These are phyloP conservation scores for Zygotorulaspora sp. DNA, from an alignment of 805 yeast genomes.

Conservation along the genomic window DNA sequence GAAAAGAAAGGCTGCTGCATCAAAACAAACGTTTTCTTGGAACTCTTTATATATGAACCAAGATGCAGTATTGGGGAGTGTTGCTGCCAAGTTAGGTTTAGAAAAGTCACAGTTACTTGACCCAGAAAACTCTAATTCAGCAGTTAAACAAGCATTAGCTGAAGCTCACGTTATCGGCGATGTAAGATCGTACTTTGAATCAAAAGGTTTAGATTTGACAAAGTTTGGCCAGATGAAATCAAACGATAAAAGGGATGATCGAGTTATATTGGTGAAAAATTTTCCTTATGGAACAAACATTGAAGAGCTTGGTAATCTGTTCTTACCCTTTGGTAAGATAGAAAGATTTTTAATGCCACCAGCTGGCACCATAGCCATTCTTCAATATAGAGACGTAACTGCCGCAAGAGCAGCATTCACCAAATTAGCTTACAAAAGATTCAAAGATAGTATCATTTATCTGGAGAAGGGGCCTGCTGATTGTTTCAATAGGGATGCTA, in stretches of 20 bases:
- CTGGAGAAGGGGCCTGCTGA: conserved; percentile 91
- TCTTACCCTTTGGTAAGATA: conserved; percentile 73
- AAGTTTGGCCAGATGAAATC: conserved; percentile 50
- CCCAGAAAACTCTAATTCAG: conserved; percentile 80
- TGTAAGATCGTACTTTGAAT: conserved; percentile 81
- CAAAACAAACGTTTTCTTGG: conserved; percentile 89
- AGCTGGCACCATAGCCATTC: conserved; percentile 91
- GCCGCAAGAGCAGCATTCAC: conserved; percentile 86
- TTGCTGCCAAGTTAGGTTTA: conserved; percentile 79
- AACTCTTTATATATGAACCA: conserved; percentile 85
- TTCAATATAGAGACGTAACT: conserved; percentile 79
- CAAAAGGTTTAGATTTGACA: conserved; percentile 77
- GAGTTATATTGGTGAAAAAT: conserved; percentile 77
- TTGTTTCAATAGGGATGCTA: conserved; percentile 61
- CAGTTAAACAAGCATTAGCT: conserved; percentile 94
- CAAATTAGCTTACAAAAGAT: conserved; percentile 79
- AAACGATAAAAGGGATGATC: conserved; percentile 64
- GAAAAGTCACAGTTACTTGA: conserved; percentile 79
- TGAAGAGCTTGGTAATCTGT: conserved; percentile 78
- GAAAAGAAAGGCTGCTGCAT: conserved; percentile 77
- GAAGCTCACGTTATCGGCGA: conserved; percentile 94
- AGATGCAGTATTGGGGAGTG: conserved; percentile 89
- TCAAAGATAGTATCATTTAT: conserved; percentile 81
- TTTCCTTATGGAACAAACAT: conserved; percentile 82
- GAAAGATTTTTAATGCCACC: conserved; percentile 89